Percentiles rank a stretch among this genome's conserved stretches.
Evolutionary conservation across 2,329 filamentous ascomycete species (phyloP).

Genomic region (Cercospora janseana): DNA sequence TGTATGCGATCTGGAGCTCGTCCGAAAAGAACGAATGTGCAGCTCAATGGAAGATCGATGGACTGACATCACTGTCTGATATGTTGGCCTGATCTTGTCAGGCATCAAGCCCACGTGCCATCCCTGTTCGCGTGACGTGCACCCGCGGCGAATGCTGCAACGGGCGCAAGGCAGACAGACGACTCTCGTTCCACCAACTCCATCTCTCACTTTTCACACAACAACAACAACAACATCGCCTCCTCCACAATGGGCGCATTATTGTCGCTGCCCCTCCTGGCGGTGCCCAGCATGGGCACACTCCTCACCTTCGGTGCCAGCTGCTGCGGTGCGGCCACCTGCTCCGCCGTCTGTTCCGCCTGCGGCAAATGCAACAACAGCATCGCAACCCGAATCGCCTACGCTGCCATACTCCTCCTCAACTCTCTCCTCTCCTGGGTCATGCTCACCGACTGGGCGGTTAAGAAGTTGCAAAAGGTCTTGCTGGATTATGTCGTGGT

Average conservation of each 20-base stretch:
- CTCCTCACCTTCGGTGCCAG: conserved; percentile 76
- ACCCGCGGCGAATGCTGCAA: neutral
- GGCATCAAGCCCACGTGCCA: neutral
- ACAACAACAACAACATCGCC: conserved; percentile 28
- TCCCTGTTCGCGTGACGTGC: conserved; percentile 1
- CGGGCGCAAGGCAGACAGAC: neutral
- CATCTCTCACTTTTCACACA: neutral
- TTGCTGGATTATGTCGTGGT: conserved; percentile 96
- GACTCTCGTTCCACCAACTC: neutral
- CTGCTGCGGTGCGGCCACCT: conserved; percentile 92
- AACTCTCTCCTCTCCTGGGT: conserved; percentile 98
- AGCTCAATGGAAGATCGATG: neutral
- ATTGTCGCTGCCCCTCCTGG: conserved; percentile 84
- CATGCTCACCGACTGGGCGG: conserved; percentile 98
- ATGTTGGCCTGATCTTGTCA: neutral
- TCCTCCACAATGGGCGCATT: conserved; percentile 96
- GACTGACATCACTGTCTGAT: conserved; percentile 1
- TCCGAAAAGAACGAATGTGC: no score
- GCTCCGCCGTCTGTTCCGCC: conserved; percentile 90
- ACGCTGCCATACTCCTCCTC: conserved; percentile 79
- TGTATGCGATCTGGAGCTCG: no score
- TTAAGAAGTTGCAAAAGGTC: conserved; percentile 89
- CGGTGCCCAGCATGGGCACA: conserved; percentile 82
- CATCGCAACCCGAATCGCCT: conserved; percentile 90
- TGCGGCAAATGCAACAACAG: conserved; percentile 98